Percentiles rank a stretch among this genome's conserved stretches.
Evolutionary conservation across 176 grass and related monocot species (phyloP).

Genomic region (Saccharum spontaneum): DNA sequence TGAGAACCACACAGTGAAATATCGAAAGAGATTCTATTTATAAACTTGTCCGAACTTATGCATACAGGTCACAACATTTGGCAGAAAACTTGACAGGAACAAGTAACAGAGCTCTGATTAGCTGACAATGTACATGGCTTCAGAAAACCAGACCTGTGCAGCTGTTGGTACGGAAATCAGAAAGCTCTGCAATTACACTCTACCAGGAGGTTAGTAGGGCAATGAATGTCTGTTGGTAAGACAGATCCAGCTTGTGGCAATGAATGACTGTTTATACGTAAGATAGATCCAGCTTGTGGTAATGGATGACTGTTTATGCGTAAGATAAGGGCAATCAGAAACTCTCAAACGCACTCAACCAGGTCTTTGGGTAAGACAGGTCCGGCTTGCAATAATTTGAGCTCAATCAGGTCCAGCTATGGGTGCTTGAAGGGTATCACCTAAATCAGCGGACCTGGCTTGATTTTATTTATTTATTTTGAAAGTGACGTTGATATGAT

Average conservation of each 20-base stretch:
- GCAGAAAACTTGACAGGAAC: neutral
- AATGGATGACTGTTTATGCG: neutral
- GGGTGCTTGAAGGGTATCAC: neutral
- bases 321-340: neutral
- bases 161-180: neutral
- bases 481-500: neutral
- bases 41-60: neutral
- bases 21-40: neutral
- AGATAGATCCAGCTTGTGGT: too few species aligned
- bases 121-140: neutral
- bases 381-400: neutral
- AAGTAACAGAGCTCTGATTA: neutral
- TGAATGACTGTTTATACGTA: neutral
- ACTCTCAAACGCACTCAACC: neutral
- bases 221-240: neutral
- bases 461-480: neutral
- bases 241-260: neutral
- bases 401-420: neutral
- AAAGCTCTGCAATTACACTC: neutral
- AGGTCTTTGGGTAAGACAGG: neutral
- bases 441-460: neutral
- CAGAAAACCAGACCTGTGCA: constrained; percentile 8
- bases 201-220: neutral
- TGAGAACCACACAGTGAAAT: neutral
- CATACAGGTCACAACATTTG: constrained; percentile 12